These are phyloP conservation scores for Termitomyces sp. DNA, from an alignment of 768 basidiomycete species.

Conservation along the genomic window DNA sequence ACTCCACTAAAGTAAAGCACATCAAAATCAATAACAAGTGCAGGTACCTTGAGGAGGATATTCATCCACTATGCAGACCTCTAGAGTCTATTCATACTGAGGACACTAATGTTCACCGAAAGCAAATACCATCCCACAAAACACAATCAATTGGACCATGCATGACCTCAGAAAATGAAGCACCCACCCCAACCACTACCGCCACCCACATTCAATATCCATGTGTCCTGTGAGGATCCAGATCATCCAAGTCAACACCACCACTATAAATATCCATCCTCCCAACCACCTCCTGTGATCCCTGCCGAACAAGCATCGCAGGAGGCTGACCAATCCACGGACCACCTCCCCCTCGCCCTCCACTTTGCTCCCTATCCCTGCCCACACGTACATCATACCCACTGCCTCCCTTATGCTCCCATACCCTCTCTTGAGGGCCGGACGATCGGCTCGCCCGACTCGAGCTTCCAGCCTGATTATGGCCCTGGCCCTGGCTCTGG, in stretches of 20 bases:
- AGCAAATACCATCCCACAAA: background rate
- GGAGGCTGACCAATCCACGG: background rate
- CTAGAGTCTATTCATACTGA: no score
- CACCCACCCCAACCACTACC: background rate
- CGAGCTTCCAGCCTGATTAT: no score
- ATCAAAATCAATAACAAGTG: no score
- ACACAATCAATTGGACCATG: background rate
- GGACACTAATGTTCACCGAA: no score
- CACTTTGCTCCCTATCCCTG: no score
- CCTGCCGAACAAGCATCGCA: conserved; percentile 1
- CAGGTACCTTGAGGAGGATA: no score
- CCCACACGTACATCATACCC: background rate
- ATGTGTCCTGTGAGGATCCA: background rate
- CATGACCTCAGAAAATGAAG: background rate
- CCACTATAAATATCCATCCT: conserved; percentile 16
- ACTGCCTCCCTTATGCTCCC: background rate
- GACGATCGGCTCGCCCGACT: no score
- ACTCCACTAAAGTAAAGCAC: no score
- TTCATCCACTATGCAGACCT: no score
- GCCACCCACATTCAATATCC: background rate
- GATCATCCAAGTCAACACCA: background rate
- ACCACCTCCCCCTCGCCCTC: no score
- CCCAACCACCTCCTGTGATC: conserved; percentile 19
- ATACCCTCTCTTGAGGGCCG: background rate
- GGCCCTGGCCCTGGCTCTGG: background rate